phyloP scores from a whole-genome alignment of 345 rosid species.

The Litchi chinensis region DNA sequence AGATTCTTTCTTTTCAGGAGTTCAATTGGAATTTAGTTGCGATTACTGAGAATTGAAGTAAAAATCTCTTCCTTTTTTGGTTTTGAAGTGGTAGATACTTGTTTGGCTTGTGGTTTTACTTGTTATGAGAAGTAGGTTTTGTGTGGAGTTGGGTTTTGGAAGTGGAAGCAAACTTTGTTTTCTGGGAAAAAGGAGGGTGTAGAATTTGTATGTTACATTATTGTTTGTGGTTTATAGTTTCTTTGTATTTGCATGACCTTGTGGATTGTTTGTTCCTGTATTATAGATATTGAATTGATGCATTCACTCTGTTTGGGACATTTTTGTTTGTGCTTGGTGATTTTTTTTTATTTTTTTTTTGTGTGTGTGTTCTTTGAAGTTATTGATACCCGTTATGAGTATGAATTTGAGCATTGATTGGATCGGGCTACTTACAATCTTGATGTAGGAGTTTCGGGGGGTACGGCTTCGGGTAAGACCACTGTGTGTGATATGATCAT shows the following conservation, averaged over 20 bases:
- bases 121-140: neutral
- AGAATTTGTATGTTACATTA: neutral
- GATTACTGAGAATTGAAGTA: neutral
- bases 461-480: conserved; percentile 99
- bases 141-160: neutral
- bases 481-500: conserved; percentile 99
- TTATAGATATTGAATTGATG: neutral
- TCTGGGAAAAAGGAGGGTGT: neutral
- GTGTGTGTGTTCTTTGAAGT: neutral
- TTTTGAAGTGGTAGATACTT: neutral
- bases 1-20: neutral
- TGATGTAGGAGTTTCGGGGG: conserved; percentile 88
- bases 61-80: neutral
- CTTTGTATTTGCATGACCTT: neutral
- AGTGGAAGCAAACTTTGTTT: conserved; percentile 6
- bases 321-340: neutral
- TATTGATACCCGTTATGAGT: neutral
- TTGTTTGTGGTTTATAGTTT: neutral
- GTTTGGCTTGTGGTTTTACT: neutral
- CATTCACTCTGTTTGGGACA: too few species aligned
- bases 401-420: conserved; percentile 6
- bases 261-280: neutral
- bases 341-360: neutral
- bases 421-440: neutral
- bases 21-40: neutral